Evolutionary conservation across 768 basidiomycete genomes (phyloP), one percentile per base, ranked within the genome.

Genomic region (Amanita exitialis): DNA sequence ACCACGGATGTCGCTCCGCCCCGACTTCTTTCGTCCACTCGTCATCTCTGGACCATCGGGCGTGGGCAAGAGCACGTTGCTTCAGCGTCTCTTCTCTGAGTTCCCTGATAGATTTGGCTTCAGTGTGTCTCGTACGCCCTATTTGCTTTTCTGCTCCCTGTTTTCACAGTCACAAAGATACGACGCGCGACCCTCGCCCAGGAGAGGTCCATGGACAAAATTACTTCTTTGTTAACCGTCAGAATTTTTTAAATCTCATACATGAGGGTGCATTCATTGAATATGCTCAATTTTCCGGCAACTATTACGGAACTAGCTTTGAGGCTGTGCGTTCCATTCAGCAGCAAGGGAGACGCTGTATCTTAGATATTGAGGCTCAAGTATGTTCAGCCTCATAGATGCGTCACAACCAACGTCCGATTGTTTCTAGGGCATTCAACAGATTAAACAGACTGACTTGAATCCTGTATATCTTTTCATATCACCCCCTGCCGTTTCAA

Each of bases 311-410:
- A n/a, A 95, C 93, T 4, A 90, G 85, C 57, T 82, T 83, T 54
- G 74, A 79, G 55, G 82, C 92, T 18, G 80, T 98, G 27, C 69
- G 74, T 30, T 73, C 76, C 27, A 83, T 96, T 23, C 73, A 79
- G 32, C 66, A 74, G 15, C 71, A 76, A 3, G 90, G 89, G 13
- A 79, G 77, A 54, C 80, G 90, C 10, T 97, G 95, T 63, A 84
- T 98, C 53, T 77, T 98, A 35, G 95, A 98, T 63, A 98, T 98
- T 53, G 95, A 98, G 61, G 84, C 88, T 8, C 94, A 98, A 84
- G 91, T 89, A 62, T 51, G 73, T 69, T 43, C 16, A 39, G 41
- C 21, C 36, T 38, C 23, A 16, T 23, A 9, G 23, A 48, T 48
- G 6, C 23, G 3, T 49, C 38, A 39, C 48, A 20, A 54, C 45